phyloP scores from a whole-genome alignment of 371 early-diverging fungal genomes.

The Rhizopus delemar region DNA sequence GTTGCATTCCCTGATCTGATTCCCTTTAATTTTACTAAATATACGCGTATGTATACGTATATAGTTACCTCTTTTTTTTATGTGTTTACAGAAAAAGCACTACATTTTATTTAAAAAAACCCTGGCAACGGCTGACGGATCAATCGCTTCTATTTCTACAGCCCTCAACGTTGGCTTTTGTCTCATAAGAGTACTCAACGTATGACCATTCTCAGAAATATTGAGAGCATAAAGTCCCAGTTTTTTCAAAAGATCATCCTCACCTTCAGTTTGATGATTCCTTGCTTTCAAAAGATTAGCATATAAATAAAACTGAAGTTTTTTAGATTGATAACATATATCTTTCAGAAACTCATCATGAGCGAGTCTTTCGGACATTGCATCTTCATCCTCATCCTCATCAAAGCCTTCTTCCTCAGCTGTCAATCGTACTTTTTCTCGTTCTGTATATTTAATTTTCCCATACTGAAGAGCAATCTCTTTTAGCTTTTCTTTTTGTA shows the following conservation, averaged over 20 bases:
- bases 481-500: constrained; percentile 9
- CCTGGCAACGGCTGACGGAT: not conserved
- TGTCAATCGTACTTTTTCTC: not conserved
- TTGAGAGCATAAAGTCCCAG: not conserved
- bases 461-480: not conserved
- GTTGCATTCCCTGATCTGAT: too few species aligned
- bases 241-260: not conserved
- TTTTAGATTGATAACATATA: not conserved
- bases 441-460: not conserved
- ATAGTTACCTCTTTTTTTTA: too few species aligned
- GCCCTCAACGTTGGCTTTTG: not conserved
- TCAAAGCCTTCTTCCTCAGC: not conserved
- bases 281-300: not conserved
- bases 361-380: not conserved
- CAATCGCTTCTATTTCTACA: not conserved
- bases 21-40: too few species aligned
- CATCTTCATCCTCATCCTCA: not conserved
- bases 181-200: not conserved
- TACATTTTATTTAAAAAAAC: not conserved
- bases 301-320: not conserved
- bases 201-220: not conserved
- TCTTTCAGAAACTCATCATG: not conserved
- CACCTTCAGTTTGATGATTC: not conserved
- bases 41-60: too few species aligned
- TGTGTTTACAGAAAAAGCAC: not conserved